Evolutionary conservation across 2,329 filamentous ascomycete genomes (phyloP).

Genomic region (Allantophomopsis lycopodina): DNA sequence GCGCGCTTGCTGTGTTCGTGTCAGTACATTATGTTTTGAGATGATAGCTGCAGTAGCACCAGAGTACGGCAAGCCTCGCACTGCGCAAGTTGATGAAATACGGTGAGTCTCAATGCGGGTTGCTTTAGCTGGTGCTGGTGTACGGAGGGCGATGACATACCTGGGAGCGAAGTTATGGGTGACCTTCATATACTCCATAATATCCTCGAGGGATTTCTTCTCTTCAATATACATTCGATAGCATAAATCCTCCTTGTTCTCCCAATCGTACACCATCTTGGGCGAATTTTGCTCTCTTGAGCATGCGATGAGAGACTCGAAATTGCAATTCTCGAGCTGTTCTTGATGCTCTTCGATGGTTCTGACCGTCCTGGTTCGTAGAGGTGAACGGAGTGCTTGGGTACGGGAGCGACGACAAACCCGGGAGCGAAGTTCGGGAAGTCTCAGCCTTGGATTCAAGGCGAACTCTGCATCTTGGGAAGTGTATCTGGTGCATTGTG

Average conservation of each 20-base stretch:
- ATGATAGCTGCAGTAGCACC: no score
- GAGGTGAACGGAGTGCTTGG: no score
- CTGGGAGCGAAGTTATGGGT: constrained; percentile 56
- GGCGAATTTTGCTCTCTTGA: background rate
- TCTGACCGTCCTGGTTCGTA: no score
- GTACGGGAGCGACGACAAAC: no score
- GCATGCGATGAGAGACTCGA: no score
- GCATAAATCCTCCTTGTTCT: constrained; percentile 50
- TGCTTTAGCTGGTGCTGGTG: constrained; percentile 1
- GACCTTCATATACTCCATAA: constrained; percentile 56
- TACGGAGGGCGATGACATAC: constrained; percentile 27
- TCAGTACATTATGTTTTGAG: constrained; percentile 6
- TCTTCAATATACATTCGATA: constrained; percentile 67
- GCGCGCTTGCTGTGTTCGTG: constrained; percentile 48
- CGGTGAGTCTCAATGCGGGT: background rate
- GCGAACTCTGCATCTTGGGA: no score
- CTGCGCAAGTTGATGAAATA: background rate
- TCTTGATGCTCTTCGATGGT: no score
- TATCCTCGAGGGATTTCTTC: constrained; percentile 57
- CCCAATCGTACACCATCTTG: constrained; percentile 45
- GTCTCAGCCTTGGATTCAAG: no score
- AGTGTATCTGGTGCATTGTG: no score
- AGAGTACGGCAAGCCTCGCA: no score
- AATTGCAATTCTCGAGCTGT: no score
- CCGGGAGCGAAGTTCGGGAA: no score